Percentiles rank a stretch among this genome's conserved stretches.
These are phyloP conservation scores for Triangularia verruculosa DNA, from an alignment of 2,329 filamentous ascomycete genomes.

Conservation along the genomic window DNA sequence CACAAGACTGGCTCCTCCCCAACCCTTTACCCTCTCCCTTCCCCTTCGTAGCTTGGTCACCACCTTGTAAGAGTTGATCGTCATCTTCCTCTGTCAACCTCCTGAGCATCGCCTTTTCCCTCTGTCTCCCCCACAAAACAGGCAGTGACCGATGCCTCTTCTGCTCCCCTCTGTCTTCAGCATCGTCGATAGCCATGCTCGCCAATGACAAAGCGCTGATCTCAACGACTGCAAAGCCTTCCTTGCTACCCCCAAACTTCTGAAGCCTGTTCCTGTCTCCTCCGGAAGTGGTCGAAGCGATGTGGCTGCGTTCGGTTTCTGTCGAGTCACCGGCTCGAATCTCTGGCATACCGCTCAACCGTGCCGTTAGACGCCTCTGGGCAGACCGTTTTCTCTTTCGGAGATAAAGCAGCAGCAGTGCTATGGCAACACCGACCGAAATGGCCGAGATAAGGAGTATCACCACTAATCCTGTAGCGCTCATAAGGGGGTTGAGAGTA, in stretches of 20 bases:
- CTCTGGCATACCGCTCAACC: background rate
- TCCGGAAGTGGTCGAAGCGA: background rate
- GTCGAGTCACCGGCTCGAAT: background rate
- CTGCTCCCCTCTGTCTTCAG: background rate
- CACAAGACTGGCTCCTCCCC: background rate
- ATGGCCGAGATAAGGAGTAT: background rate
- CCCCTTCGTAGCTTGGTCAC: background rate
- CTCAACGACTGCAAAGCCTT: background rate
- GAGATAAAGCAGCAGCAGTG: background rate
- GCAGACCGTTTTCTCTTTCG: background rate
- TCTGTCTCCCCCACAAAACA: conserved; percentile 14
- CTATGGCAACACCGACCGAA: background rate
- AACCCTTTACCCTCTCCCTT: background rate
- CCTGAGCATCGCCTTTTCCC: background rate
- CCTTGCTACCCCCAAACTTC: background rate
- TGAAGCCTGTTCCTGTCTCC: background rate
- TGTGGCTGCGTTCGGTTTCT: background rate
- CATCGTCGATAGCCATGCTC: background rate
- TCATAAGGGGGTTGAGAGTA: background rate
- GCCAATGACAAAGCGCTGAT: background rate
- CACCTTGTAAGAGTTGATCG: background rate
- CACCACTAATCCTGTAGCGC: background rate
- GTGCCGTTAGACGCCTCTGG: background rate
- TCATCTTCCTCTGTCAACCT: conserved; percentile 6
- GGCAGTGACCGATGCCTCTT: conserved; percentile 9